phyloP scores from a whole-genome alignment of 2,329 filamentous ascomycete species.

The Phialophora verrucosa region DNA sequence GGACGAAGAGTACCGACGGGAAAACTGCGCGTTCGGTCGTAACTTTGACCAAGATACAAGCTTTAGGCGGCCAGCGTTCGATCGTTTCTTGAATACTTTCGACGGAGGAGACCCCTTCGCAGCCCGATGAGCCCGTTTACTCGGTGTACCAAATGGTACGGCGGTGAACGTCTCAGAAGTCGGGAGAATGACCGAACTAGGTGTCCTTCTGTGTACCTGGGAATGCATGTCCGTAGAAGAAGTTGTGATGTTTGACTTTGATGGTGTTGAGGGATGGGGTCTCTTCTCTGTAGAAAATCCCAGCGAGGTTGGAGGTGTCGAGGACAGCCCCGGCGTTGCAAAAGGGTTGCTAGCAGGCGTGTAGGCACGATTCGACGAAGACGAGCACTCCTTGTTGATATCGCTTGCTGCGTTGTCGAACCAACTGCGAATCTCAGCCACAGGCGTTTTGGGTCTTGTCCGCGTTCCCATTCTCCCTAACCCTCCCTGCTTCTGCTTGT shows the following conservation, averaged over 20 bases:
- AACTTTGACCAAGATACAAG: slow-evolving; percentile 18
- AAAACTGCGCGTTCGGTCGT: neutral
- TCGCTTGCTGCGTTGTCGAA: slow-evolving; percentile 18
- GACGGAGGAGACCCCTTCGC: slow-evolving; percentile 10
- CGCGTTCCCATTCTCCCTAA: slow-evolving; percentile 22
- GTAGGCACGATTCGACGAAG: slow-evolving; percentile 17
- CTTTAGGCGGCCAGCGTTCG: slow-evolving; percentile 14
- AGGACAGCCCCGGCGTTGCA: slow-evolving; percentile 23
- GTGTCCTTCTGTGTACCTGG: slow-evolving; percentile 20
- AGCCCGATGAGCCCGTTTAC: neutral
- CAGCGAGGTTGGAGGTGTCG: slow-evolving; percentile 31
- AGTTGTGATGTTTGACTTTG: neutral
- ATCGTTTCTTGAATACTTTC: slow-evolving; percentile 13
- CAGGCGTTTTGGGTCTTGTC: slow-evolving; percentile 32
- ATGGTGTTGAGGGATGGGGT: slow-evolving; percentile 20
- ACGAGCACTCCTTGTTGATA: slow-evolving; percentile 12
- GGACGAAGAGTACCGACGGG: slow-evolving; percentile 23
- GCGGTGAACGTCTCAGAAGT: slow-evolving; percentile 8
- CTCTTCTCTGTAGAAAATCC: slow-evolving; percentile 9
- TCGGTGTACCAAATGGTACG: neutral
- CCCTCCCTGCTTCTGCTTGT: slow-evolving; percentile 2
- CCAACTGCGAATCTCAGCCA: slow-evolving; percentile 29
- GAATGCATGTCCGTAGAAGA: neutral
- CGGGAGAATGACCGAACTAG: slow-evolving; percentile 26
- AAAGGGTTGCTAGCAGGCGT: slow-evolving; percentile 30